Evolutionary conservation across 106 monocot genomes (phyloP).

Genomic region (Iris macrosiphon): DNA sequence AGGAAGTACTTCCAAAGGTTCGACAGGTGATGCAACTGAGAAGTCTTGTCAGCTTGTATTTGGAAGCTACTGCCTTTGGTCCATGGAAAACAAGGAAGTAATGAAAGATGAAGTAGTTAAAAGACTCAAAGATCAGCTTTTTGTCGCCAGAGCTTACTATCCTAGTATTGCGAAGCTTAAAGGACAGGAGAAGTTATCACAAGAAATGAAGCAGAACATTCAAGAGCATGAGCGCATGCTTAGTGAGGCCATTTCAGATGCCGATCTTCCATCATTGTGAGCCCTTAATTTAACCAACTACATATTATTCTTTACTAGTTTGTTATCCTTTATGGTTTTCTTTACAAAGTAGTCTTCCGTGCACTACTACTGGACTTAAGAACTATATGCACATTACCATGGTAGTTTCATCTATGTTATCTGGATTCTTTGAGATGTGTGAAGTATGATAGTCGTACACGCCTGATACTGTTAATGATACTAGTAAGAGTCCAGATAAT

Average conservation of each 20-base stretch:
- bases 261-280: slow-evolving; percentile 57
- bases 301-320: neutral
- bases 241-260: slow-evolving; percentile 58
- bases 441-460: too few species aligned
- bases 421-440: too few species aligned
- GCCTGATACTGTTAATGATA: too few species aligned
- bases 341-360: neutral
- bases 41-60: slow-evolving; percentile 43
- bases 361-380: neutral
- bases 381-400: too few species aligned
- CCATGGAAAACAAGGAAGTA: slow-evolving; percentile 32
- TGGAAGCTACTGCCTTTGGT: slow-evolving; percentile 65
- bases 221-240: slow-evolving; percentile 77
- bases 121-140: slow-evolving; percentile 55
- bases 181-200: slow-evolving; percentile 39
- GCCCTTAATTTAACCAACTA: slow-evolving; percentile 8
- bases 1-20: slow-evolving; percentile 5
- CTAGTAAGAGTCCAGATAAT: too few species aligned
- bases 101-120: slow-evolving; percentile 38
- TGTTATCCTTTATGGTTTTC: neutral
- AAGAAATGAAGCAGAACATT: slow-evolving; percentile 56
- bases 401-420: too few species aligned
- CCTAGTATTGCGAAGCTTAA: slow-evolving; percentile 62
- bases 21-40: slow-evolving; percentile 20
- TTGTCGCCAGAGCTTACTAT: slow-evolving; percentile 61